Evolutionary conservation across 768 basidiomycete species (phyloP), one percentile per base, ranked within the genome.

Genomic region (Trametopsis cervina): DNA sequence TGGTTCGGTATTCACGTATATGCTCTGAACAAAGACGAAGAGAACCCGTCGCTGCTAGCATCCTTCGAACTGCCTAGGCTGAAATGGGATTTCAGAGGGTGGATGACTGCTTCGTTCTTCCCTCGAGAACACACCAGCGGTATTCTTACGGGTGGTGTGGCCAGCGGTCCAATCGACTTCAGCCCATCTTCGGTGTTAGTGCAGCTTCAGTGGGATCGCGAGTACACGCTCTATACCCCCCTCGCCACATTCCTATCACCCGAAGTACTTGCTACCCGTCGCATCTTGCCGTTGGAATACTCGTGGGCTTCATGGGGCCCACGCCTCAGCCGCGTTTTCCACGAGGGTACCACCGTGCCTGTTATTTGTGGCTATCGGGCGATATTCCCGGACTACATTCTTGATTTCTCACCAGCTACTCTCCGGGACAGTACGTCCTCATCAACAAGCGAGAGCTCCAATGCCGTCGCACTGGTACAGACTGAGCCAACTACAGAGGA

Each of bases 91-190:
- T 39, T 39, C 15, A 43, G 23, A 15, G 33, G 40, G 23, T 39
- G 37, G 46, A 40, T 52, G 29, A 52, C 15, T 45, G 46, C 46
- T n/a, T 37, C 39, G 11, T 52, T 52, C 45, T 47, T 47, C 18
- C 51, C 51, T 13, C 37, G 46, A 1, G 41, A 52, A 20, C 18
- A 24, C 35, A 46, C 26, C 15, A 15, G 35, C 45, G 37, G 27
- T 9, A 25, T 37, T 12, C 41, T 45, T 7, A 24, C 25, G 3
- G 51, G 51, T 5, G 29, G 12, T 2, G 15, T 39, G 17, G 43
- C 42, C 15, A 41, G 35, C 11, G 4, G 24, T 4, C 12, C 36
- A 12, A 33, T 21, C 15, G 17, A 36, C 35, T 37, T 40, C 17
- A 25, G 18, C 25, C 51, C 51, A 10, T 10, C 44, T 3, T 45